A percentile compares a stretch with the other conserved stretches of the same genome.
Conservation (phyloP, 345 rosid species). For the Aquilaria sinensis region DNA sequence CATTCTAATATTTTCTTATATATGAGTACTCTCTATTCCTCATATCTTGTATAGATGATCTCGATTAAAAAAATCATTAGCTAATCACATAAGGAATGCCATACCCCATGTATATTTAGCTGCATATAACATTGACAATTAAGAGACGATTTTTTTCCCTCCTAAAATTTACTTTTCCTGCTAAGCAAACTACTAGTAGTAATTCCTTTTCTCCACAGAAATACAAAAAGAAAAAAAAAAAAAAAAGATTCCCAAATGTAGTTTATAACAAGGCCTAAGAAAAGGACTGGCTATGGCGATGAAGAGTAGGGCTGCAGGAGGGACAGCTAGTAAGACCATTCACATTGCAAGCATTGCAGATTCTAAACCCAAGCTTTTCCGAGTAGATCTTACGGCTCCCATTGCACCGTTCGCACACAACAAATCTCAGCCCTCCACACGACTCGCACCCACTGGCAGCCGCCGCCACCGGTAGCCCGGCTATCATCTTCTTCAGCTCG, state of each 20-base stretch:
- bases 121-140: too few relatives aligned
- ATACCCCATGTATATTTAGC: too few relatives aligned
- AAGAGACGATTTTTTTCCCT: too few relatives aligned
- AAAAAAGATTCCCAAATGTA: neutral
- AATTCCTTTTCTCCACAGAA: neutral
- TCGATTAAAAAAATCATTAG: too few relatives aligned
- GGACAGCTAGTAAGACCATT: conserved; percentile 48
- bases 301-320: conserved; percentile 18
- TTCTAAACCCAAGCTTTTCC: conserved; percentile 33
- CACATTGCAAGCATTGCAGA: conserved; percentile 34
- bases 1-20: too few relatives aligned
- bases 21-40: too few relatives aligned
- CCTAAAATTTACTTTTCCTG: too few relatives aligned
- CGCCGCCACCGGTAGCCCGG: conserved; percentile 14
- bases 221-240: neutral
- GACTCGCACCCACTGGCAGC: conserved; percentile 24
- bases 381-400: conserved; percentile 64
- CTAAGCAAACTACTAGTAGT: too few relatives aligned
- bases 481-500: conserved; percentile 36
- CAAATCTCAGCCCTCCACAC: conserved; percentile 54
- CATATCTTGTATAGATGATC: too few relatives aligned
- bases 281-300: conserved; percentile 14
- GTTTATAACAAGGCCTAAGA: neutral
- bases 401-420: conserved; percentile 35
- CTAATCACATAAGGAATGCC: too few relatives aligned